phyloP scores from a whole-genome alignment of 139 green algal genomes.

The Volvox africanus region DNA sequence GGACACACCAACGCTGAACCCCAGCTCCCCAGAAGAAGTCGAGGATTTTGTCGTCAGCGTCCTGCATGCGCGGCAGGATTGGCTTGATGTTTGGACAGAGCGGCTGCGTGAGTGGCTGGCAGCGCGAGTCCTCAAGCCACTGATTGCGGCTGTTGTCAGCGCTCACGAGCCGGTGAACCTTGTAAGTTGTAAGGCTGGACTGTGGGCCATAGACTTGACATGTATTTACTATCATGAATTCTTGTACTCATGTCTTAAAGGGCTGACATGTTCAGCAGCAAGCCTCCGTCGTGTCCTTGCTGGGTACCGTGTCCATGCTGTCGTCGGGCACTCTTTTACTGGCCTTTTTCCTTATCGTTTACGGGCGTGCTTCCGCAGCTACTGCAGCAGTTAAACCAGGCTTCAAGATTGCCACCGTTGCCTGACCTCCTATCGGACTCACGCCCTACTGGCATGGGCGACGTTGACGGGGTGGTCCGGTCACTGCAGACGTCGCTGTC shows the following conservation, averaged over 20 bases:
- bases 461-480: slow-evolving; percentile 46
- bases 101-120: slow-evolving; percentile 81
- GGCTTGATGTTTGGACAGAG: slow-evolving; percentile 72
- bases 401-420: slow-evolving; percentile 58
- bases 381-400: slow-evolving; percentile 50
- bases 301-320: no score
- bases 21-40: slow-evolving; percentile 43
- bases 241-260: no score
- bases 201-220: no score
- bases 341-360: no score
- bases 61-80: slow-evolving; percentile 48
- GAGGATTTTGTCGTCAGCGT: slow-evolving; percentile 47
- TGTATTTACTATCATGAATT: no score
- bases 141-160: slow-evolving; percentile 56
- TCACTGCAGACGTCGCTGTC: slow-evolving; percentile 9
- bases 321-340: no score
- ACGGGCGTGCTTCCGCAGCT: neutral
- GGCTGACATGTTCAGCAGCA: no score
- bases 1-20: slow-evolving; percentile 7
- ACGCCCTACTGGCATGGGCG: neutral
- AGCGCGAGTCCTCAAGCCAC: slow-evolving; percentile 69
- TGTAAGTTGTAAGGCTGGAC: slow-evolving; percentile 4
- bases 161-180: slow-evolving; percentile 62
- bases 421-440: slow-evolving; percentile 38
- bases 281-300: no score